A percentile compares a stretch with the other conserved stretches of the same genome.
phyloP scores from a whole-genome alignment of 495 filamentous ascomycete species.

The Neurospora terricola region DNA sequence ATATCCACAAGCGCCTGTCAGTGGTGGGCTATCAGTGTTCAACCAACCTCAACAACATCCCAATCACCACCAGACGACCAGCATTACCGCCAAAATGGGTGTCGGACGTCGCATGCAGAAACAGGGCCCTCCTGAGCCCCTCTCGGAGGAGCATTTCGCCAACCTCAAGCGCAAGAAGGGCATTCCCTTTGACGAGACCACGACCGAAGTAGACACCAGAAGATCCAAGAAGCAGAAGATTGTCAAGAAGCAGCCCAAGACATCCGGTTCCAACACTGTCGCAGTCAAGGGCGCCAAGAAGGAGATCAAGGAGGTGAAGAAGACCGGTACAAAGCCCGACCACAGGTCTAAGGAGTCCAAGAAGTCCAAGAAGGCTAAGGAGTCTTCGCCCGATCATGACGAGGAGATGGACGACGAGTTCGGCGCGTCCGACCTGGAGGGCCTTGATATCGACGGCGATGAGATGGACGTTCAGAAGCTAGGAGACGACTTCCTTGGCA shows the following conservation, averaged over 20 bases:
- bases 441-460: conserved; percentile 38
- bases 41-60: neutral
- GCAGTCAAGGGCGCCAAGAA: conserved; percentile 26
- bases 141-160: conserved; percentile 70
- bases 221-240: conserved; percentile 57
- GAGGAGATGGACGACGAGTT: conserved; percentile 41
- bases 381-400: conserved; percentile 35
- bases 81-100: conserved; percentile 55
- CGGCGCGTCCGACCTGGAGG: conserved; percentile 44
- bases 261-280: conserved; percentile 9
- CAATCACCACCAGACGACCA: conserved; percentile 3
- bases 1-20: neutral
- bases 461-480: conserved; percentile 30
- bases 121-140: conserved; percentile 74
- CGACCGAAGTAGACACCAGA: conserved; percentile 33
- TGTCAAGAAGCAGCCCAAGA: conserved; percentile 35
- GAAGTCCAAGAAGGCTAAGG: conserved; percentile 38
- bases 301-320: conserved; percentile 7
- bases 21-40: neutral
- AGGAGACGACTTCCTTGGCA: conserved; percentile 48
- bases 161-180: conserved; percentile 68
- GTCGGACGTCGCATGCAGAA: conserved; percentile 87
- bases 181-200: conserved; percentile 37
- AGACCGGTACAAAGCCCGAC: conserved; percentile 3
- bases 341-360: conserved; percentile 15